Evolutionary conservation across 1,284 basidiomycete species (phyloP).

Genomic region (Malassezia sympodialis): DNA sequence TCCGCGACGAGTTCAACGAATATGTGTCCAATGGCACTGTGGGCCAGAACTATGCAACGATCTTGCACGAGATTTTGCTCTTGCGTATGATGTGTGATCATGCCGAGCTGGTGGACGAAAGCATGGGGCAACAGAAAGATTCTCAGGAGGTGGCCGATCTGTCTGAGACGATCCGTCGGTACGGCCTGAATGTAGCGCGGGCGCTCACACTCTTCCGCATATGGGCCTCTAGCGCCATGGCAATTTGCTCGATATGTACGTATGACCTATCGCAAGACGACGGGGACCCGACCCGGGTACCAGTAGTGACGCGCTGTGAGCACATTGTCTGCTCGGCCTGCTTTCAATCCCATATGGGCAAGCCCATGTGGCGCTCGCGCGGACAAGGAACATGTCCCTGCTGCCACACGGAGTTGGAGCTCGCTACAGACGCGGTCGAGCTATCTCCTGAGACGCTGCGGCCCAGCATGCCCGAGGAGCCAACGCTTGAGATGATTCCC

Average conservation of each 20-base stretch:
- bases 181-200: slow-evolving; percentile 67
- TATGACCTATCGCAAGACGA: slow-evolving; percentile 55
- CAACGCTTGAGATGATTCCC: neutral
- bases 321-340: slow-evolving; percentile 61
- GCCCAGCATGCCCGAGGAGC: neutral
- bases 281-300: slow-evolving; percentile 50
- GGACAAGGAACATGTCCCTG: slow-evolving; percentile 55
- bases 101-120: slow-evolving; percentile 68
- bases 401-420: slow-evolving; percentile 53
- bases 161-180: slow-evolving; percentile 56
- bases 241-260: slow-evolving; percentile 77
- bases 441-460: slow-evolving; percentile 22
- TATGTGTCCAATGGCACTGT: slow-evolving; percentile 72
- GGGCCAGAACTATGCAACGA: slow-evolving; percentile 95
- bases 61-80: slow-evolving; percentile 65
- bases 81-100: slow-evolving; percentile 96
- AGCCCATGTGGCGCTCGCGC: slow-evolving; percentile 22
- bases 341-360: slow-evolving; percentile 43
- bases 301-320: slow-evolving; percentile 71
- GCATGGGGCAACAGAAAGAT: slow-evolving; percentile 23
- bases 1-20: slow-evolving; percentile 78
- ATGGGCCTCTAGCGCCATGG: slow-evolving; percentile 71
- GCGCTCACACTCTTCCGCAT: slow-evolving; percentile 71
- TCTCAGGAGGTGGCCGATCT: slow-evolving; percentile 53
- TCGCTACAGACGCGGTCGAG: slow-evolving; percentile 29